Conservation (phyloP, 257 asterid species). For the Ilex asprella region DNA sequence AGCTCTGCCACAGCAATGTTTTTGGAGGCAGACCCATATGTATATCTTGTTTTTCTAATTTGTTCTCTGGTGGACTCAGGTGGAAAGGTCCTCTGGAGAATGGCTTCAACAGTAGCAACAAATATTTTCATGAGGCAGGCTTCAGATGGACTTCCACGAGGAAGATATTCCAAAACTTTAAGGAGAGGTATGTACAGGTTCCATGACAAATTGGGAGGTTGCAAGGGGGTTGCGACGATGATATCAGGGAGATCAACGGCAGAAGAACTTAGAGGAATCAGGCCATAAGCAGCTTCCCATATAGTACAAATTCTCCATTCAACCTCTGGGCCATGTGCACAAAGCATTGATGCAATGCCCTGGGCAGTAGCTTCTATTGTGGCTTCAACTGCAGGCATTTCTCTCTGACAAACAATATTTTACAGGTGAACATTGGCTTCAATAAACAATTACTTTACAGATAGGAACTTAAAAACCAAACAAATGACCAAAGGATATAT, state of each 20-base stretch:
- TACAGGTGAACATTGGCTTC: conserved; percentile 6
- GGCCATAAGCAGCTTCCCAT: conserved; percentile 99
- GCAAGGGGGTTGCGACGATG: conserved; percentile 87
- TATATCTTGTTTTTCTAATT: conserved; percentile 64
- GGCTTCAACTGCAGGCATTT: conserved; percentile 76
- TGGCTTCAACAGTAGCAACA: conserved; percentile 96
- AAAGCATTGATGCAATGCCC: conserved; percentile 99
- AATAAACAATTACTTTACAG: background rate
- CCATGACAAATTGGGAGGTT: conserved; percentile 93
- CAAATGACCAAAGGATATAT: background rate
- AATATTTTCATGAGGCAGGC: conserved; percentile 97
- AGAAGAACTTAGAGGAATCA: conserved; percentile 91
- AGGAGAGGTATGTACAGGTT: conserved; percentile 90
- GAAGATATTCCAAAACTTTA: conserved; percentile 95
- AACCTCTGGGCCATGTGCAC: conserved; percentile 99
- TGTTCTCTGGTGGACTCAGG: conserved; percentile 79
- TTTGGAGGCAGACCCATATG: conserved; percentile 79
- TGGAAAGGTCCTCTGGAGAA: conserved; percentile 92
- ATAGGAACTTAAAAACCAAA: background rate
- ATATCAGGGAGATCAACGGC: conserved; percentile 97
- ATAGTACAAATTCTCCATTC: conserved; percentile 99
- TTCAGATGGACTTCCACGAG: conserved; percentile 98
- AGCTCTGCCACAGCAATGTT: conserved; percentile 97
- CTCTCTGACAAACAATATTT: conserved; percentile 46
- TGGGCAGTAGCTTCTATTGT: conserved; percentile 97